Conservation (phyloP, 805 yeast species). For the Starmerella cellae region DNA sequence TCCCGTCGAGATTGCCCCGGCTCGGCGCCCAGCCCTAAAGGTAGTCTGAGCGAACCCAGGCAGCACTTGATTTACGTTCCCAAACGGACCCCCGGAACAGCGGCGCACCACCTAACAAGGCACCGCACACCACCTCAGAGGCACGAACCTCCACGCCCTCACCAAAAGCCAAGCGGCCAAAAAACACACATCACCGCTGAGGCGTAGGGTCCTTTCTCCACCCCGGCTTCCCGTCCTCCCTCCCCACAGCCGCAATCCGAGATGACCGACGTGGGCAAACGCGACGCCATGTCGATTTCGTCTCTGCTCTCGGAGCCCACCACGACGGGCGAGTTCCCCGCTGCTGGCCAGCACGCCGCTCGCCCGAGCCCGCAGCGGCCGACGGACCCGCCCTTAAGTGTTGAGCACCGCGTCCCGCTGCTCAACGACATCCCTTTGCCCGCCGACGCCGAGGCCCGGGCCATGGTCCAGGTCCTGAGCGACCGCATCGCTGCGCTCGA, state of each 20-base stretch:
- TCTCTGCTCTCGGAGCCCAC: constrained; percentile 12
- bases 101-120: background rate
- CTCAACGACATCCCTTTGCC: background rate
- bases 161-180: background rate
- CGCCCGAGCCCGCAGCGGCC: background rate
- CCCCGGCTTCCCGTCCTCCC: constrained; percentile 1
- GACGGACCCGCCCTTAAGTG: background rate
- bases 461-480: background rate
- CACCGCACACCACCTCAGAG: too few relatives aligned
- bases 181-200: too few relatives aligned
- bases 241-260: background rate
- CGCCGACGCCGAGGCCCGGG: background rate
- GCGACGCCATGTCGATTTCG: constrained; percentile 20
- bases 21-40: constrained; percentile 6
- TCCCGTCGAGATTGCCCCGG: too few relatives aligned
- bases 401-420: background rate
- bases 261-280: constrained; percentile 15
- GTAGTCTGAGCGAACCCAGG: too few relatives aligned
- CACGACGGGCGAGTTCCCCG: background rate
- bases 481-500: background rate
- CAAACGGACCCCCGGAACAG: background rate
- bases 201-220: constrained; percentile 5
- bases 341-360: background rate
- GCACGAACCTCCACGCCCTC: background rate
- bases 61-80: background rate